Evolutionary conservation across 345 rosid species (phyloP).

Genomic region (Populus pruinosa): DNA sequence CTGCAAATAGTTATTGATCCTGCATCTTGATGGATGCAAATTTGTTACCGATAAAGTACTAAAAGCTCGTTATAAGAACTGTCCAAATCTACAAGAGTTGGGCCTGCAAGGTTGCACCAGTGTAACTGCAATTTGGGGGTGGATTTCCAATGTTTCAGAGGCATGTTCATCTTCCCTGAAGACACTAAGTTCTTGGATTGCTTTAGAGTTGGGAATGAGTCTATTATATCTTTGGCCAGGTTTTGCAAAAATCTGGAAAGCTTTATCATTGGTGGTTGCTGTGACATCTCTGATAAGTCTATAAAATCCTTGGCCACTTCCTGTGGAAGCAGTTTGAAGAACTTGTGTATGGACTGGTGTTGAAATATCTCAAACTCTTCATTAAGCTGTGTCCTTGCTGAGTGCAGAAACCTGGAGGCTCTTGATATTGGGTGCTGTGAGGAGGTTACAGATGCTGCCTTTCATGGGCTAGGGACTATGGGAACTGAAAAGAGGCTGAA

Average conservation of each 20-base stretch:
- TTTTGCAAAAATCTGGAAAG: constrained; percentile 72
- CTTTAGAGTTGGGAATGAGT: constrained; percentile 65
- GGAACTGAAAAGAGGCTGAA: constrained; percentile 46
- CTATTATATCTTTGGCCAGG: constrained; percentile 55
- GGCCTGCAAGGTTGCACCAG: constrained; percentile 77
- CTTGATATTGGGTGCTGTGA: constrained; percentile 89
- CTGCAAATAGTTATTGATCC: constrained; percentile 26
- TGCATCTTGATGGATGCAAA: constrained; percentile 76
- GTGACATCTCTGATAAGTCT: constrained; percentile 61
- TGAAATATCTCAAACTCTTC: constrained; percentile 68
- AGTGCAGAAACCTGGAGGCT: constrained; percentile 76
- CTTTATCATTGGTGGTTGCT: constrained; percentile 75
- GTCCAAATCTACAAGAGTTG: constrained; percentile 54
- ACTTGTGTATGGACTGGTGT: constrained; percentile 95
- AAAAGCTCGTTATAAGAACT: constrained; percentile 53
- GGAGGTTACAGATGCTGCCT: constrained; percentile 71
- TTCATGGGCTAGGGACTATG: constrained; percentile 37
- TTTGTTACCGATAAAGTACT: constrained; percentile 51
- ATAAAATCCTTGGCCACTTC: constrained; percentile 57
- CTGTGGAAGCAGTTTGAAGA: constrained; percentile 61
- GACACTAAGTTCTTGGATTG: constrained; percentile 78
- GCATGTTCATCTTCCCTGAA: constrained; percentile 61
- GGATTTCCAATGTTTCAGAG: constrained; percentile 61
- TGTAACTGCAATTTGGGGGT: constrained; percentile 64
- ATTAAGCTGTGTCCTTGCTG: constrained; percentile 51